phyloP scores from a whole-genome alignment of 2,329 filamentous ascomycete genomes.

The Didymella lethalis region DNA sequence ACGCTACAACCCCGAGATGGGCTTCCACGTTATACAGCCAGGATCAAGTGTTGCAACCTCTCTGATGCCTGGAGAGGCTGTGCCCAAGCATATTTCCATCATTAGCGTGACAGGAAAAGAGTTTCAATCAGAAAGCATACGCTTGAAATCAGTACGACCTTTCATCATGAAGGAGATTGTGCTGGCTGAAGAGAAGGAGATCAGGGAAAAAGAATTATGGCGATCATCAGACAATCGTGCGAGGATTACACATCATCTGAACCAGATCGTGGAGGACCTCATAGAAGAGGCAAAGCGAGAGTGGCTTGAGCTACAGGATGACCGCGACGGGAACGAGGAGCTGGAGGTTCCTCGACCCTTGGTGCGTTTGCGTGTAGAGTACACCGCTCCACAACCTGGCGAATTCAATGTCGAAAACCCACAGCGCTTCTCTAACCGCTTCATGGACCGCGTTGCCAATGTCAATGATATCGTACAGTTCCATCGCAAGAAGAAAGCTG shows the following conservation, averaged over 20 bases:
- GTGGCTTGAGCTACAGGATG: slow-evolving; percentile 77
- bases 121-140: slow-evolving; percentile 80
- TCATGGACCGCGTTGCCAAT: slow-evolving; percentile 90
- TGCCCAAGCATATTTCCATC: slow-evolving; percentile 88
- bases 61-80: slow-evolving; percentile 85
- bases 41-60: slow-evolving; percentile 97
- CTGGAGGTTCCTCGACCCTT: slow-evolving; percentile 77
- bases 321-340: slow-evolving; percentile 61
- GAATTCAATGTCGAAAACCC: slow-evolving; percentile 93
- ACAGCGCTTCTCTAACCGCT: slow-evolving; percentile 93
- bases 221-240: slow-evolving; percentile 83
- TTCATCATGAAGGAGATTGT: slow-evolving; percentile 87
- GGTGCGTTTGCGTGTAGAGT: slow-evolving; percentile 89
- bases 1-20: slow-evolving; percentile 80
- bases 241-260: slow-evolving; percentile 79
- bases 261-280: slow-evolving; percentile 80
- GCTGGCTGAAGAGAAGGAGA: slow-evolving; percentile 76
- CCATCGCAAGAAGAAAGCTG: slow-evolving; percentile 80
- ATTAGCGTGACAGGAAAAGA: slow-evolving; percentile 82
- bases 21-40: slow-evolving; percentile 96
- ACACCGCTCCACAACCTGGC: slow-evolving; percentile 82
- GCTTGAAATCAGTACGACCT: slow-evolving; percentile 86
- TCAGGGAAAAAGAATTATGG: slow-evolving; percentile 78
- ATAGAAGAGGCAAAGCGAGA: slow-evolving; percentile 83
- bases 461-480: slow-evolving; percentile 93